Conservation (phyloP, 169 alveolate genomes). For the Plasmodium reichenowi region DNA sequence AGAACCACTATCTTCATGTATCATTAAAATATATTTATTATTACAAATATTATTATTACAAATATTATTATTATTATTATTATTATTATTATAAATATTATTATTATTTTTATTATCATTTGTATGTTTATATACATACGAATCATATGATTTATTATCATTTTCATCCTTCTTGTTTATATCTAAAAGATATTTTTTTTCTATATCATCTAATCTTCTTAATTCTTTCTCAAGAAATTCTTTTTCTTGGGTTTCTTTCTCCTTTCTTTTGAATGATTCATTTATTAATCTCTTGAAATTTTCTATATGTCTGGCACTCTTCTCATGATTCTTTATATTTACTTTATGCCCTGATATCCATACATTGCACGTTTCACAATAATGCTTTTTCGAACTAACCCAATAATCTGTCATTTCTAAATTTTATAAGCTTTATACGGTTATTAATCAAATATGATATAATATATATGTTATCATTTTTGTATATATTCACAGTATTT, state of each 20-base stretch:
- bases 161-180: constrained; percentile 31
- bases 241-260: constrained; percentile 69
- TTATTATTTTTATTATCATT: constrained; percentile 11
- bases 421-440: not conserved
- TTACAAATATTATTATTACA: not conserved
- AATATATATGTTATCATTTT: too few species aligned
- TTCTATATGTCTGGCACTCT: constrained; percentile 65
- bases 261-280: constrained; percentile 69
- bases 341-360: constrained; percentile 75
- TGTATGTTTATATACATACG: too few species aligned
- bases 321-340: constrained; percentile 74
- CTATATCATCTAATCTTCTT: constrained; percentile 65
- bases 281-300: constrained; percentile 37
- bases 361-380: constrained; percentile 74
- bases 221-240: constrained; percentile 62
- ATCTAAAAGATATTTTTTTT: constrained; percentile 28
- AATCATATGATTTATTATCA: not conserved
- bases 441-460: too few species aligned
- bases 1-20: constrained; percentile 64
- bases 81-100: not conserved
- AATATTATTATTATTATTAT: constrained; percentile 24
- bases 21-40: constrained; percentile 40
- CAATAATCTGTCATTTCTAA: constrained; percentile 68
- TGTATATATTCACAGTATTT: too few species aligned
- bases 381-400: constrained; percentile 76